A percentile compares a stretch with the other conserved stretches of the same genome.
phyloP scores from a whole-genome alignment of 352 stramenopile genomes.

The Thalassiosira sp. region DNA sequence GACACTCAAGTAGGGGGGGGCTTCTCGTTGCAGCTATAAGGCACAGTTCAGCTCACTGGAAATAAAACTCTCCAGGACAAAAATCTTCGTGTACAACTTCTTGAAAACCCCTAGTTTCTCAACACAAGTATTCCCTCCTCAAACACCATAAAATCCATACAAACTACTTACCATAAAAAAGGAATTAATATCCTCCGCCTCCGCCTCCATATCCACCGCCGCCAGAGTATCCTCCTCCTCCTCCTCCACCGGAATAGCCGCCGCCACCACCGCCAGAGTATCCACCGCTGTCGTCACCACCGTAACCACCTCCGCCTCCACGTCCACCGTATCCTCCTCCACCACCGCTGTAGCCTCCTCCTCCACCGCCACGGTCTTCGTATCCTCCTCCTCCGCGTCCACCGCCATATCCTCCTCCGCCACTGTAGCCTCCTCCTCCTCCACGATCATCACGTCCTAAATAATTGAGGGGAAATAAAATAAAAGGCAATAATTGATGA shows the following conservation, averaged over 20 bases:
- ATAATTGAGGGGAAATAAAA: no score
- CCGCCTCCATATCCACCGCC: conserved; percentile 29
- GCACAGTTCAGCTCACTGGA: not conserved
- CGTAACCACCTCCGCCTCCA: conserved; percentile 6
- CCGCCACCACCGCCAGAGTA: conserved; percentile 26
- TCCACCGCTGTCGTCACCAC: not conserved
- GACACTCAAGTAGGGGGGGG: no score
- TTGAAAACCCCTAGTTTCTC: not conserved
- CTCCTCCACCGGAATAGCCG: conserved; percentile 24
- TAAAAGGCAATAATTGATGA: no score
- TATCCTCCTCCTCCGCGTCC: conserved; percentile 49
- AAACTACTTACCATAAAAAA: conserved; percentile 21
- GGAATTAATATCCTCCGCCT: conserved; percentile 32
- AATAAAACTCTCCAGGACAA: not conserved
- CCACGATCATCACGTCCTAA: conserved; percentile 17
- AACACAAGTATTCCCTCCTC: conserved; percentile 9
- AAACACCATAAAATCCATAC: not conserved
- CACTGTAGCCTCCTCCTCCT: conserved; percentile 19
- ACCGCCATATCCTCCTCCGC: conserved; percentile 40
- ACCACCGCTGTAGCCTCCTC: conserved; percentile 36
- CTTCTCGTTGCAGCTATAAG: no score
- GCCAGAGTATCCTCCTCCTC: conserved; percentile 20
- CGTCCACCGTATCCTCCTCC: conserved; percentile 8
- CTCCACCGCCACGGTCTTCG: conserved; percentile 38
- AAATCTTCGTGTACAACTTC: conserved; percentile 2